Base-by-base conservation (phyloP, 345 rosid species). In the Murraya koenigii region DNA sequence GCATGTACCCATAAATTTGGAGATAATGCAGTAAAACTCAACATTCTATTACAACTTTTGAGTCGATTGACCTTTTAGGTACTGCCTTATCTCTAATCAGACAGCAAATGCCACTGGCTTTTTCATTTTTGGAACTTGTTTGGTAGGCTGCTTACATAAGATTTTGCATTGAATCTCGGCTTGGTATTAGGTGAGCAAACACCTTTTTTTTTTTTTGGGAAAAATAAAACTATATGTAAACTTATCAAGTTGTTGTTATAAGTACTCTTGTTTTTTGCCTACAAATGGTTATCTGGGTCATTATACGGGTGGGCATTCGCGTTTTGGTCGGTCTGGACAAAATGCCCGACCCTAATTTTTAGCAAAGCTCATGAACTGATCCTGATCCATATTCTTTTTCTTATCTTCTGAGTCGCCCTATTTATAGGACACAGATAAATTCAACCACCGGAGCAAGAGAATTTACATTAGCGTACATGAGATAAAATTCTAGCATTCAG, bases 81-180 rank as follows among this genome's bases (percentile, higher is more conserved):
- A 38, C 6, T 4, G 14, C 30, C 49, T 11, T 28, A 9, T 13
- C 14, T 5, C 55, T 22, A 10, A 35, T 65, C 59, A 69, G 39
- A 69, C 60, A 49, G 39, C 73, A 14, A 49, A 69, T 26, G 60
- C 74, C 74, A 52, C 0, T 7, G 22, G 20, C 23, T 13, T 38
- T 38, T 14, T 71, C 33, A 68, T 11, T 8, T 20, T 71, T 25
- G n/a, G 54, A 25, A 59, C 76, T 60, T 73, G 14, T 10, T 7
- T 33, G 38, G 15, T 8, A 36, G 76, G 36, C 66, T 17, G 67
- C 76, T 59, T 58, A 58, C 65, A 35, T n/a, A 72, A 72, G 47
- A 56, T 1, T n/a, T 10, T 55, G 9, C 23, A 35, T n/a, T 35
- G 52, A 9, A 72, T 56, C 7, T 35, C 8, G n/a, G 15, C 64